Percentiles rank a stretch among this genome's conserved stretches.
These are phyloP conservation scores for Leccinum disarticulatum DNA, from an alignment of 768 basidiomycete genomes.

Conservation along the genomic window DNA sequence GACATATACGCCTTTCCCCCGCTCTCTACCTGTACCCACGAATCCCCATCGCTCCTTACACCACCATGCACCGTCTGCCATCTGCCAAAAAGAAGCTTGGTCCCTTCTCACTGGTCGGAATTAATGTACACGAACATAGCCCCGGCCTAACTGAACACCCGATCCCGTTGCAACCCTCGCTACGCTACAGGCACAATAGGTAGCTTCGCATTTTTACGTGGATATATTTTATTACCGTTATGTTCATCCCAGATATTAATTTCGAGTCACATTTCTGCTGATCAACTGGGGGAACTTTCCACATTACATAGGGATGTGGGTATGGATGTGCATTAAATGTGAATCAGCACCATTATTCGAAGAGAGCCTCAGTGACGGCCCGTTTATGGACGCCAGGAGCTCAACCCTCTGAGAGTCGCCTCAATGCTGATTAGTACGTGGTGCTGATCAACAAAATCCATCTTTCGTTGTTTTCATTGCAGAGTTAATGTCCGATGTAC, in stretches of 20 bases:
- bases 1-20: not conserved
- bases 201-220: constrained; percentile 23
- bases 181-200: constrained; percentile 14
- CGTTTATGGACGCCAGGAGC: not conserved
- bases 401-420: not conserved
- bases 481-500: constrained; percentile 1
- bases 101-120: constrained; percentile 5
- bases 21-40: constrained; percentile 1
- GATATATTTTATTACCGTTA: constrained; percentile 31
- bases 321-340: constrained; percentile 1
- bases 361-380: not conserved
- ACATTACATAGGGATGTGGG: constrained; percentile 10
- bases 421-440: constrained; percentile 7
- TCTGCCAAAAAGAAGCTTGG: constrained; percentile 3
- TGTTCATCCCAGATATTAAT: constrained; percentile 21
- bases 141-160: constrained; percentile 1
- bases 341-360: not conserved
- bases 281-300: constrained; percentile 14
- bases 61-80: constrained; percentile 3
- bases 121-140: constrained; percentile 6
- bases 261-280: constrained; percentile 14
- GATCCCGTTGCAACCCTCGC: constrained; percentile 6
- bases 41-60: constrained; percentile 2
- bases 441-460: not conserved
- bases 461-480: not conserved